Base-by-base conservation (phyloP, 257 asterid genomes). In the Nicotiana undulata region DNA sequence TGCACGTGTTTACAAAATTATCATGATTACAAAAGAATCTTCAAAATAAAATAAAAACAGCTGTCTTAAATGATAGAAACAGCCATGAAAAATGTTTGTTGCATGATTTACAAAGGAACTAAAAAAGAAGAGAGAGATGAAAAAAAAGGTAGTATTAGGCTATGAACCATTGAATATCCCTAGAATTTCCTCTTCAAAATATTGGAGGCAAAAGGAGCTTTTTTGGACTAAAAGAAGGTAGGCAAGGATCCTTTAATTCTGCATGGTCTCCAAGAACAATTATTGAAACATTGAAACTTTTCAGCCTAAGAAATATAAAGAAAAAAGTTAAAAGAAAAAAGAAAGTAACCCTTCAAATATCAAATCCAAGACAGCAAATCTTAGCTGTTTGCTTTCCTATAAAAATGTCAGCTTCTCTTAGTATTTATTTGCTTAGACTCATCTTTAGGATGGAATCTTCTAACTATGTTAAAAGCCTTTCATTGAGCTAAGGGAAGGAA, bases 231-330 rank as follows among this genome's bases (percentile, higher is more conserved):
- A 87, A 89, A 87, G 86, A 84, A 83, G 83, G 82, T 63, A 80
- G 68, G 76, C 74, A 70, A 77, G 81, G 63, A 75, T 70, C 83
- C 88, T 75, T 77, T 63, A 32, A 32, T 90, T 88, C 80, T 92
- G 95, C 98, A 91, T 93, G 95, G 98, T 91, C 94, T 91, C 91
- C 98, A 85, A 93, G 91, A 79, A 88, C 28, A 84, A 89, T 91
- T 79, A 90, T 91, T 88, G 75, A 86, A 82, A 85, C 82, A 87
- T 87, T 90, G 91, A 91, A 87, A 78, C 90, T 88, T 89, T 86
- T 81, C 72, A 82, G 86, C 86, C 58, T 60, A 56, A 20, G 22
- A 68, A 28, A 67, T 24, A 1, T 70, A 17, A 44, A 80, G 32
- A 52, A 11, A 2, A 76, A 22, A 24, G 28, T 6, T 64, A 4